Percentiles rank a stretch among this genome's conserved stretches.
These are phyloP conservation scores for Aspergillus ellipticus DNA, from an alignment of 495 filamentous ascomycete genomes.

Conservation along the genomic window DNA sequence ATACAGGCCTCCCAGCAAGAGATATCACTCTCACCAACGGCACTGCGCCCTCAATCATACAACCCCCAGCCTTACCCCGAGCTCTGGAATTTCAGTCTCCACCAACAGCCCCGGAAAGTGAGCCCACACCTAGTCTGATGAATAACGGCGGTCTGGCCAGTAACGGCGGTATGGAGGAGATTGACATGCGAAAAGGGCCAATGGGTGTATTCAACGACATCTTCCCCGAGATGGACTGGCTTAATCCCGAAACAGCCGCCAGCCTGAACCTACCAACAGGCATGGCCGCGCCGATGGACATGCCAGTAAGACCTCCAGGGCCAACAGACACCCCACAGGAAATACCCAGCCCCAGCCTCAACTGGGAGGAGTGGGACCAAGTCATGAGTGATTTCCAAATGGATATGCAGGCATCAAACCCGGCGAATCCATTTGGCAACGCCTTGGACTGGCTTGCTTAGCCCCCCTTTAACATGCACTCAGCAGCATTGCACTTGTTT, in stretches of 20 bases:
- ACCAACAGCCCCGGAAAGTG: not conserved
- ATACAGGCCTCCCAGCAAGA: slow-evolving; percentile 3
- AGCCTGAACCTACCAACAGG: slow-evolving; percentile 1
- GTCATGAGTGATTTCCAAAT: slow-evolving; percentile 50
- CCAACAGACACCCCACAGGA: not conserved
- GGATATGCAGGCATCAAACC: slow-evolving; percentile 33
- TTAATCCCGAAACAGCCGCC: slow-evolving; percentile 9
- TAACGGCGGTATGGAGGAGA: slow-evolving; percentile 6
- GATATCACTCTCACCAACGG: slow-evolving; percentile 13
- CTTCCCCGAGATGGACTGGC: slow-evolving; percentile 30
- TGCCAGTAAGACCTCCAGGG: slow-evolving; percentile 3
- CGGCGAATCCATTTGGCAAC: slow-evolving; percentile 20
- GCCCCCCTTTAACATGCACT: no score
- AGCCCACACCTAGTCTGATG: no score
- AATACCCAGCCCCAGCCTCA: slow-evolving; percentile 16
- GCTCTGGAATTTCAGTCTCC: slow-evolving; percentile 7
- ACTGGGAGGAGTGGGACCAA: slow-evolving; percentile 48
- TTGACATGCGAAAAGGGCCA: slow-evolving; percentile 32
- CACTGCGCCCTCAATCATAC: slow-evolving; percentile 2
- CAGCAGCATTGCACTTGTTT: slow-evolving; percentile 7
- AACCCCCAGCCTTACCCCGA: slow-evolving; percentile 9
- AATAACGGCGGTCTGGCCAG: not conserved
- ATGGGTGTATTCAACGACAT: slow-evolving; percentile 26
- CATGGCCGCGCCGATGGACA: slow-evolving; percentile 7
- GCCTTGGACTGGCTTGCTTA: slow-evolving; percentile 33